phyloP scores from a whole-genome alignment of 1,284 basidiomycete species.

The Bjerkandera adusta region DNA sequence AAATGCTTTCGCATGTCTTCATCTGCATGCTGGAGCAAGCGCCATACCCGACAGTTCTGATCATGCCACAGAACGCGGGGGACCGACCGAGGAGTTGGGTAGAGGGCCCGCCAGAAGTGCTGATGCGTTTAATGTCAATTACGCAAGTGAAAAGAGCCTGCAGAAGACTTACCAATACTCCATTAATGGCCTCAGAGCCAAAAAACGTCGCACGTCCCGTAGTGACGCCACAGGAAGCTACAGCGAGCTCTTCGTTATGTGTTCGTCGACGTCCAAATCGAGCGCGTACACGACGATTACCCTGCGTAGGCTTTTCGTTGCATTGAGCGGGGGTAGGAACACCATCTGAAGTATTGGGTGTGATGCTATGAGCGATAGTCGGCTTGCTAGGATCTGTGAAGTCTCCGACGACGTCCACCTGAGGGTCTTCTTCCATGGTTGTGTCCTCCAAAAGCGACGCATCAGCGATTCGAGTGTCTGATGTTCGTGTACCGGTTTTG shows the following conservation, averaged over 20 bases:
- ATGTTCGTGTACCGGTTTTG: neutral
- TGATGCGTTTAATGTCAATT: neutral
- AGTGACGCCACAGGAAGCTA: conserved; percentile 23
- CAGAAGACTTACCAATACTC: conserved; percentile 9
- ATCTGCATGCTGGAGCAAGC: neutral
- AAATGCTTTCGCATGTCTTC: conserved; percentile 28
- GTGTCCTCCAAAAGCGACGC: neutral
- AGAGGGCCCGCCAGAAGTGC: conserved; percentile 10
- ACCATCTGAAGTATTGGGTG: no score
- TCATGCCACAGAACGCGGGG: conserved; percentile 13
- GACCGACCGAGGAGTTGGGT: neutral
- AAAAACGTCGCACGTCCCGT: conserved; percentile 19
- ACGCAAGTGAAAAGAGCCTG: neutral
- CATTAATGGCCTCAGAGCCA: conserved; percentile 18
- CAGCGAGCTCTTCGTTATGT: conserved; percentile 26
- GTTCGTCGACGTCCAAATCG: conserved; percentile 22
- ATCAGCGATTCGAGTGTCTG: neutral
- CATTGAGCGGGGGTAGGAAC: neutral
- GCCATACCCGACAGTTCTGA: conserved; percentile 9
- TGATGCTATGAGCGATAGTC: no score
- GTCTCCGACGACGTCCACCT: neutral
- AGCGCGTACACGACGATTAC: conserved; percentile 10
- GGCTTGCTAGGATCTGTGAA: neutral
- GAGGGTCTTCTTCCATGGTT: neutral
- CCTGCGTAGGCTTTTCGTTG: neutral